Base-by-base conservation (phyloP, 805 yeast species). In the Ogataea neopini region DNA sequence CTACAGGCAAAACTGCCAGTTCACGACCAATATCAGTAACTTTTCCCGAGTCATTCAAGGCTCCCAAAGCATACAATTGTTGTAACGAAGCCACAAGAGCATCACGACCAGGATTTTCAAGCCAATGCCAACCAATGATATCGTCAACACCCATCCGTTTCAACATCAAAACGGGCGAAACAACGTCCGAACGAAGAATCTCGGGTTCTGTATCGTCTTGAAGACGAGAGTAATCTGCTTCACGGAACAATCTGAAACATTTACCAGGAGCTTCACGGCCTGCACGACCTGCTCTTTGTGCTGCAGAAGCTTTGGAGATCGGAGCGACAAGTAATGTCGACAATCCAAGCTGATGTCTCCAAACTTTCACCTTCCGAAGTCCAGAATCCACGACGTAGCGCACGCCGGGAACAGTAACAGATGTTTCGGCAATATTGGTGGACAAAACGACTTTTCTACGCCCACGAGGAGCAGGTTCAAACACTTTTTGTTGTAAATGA, bases 211-310 rank as follows among this genome's bases (percentile, higher is more conserved):
- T 92, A 61, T 89, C 94, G 40, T 74, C 70, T 0, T 86, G 83
- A 45, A 94, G 70, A 52, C 76, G 76, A 3, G 66, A 49, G 58
- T 79, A 92, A 48, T 87, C 84, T 1, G 70, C 63, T 57, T 92
- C 98, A 41, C 87, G 82, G 64, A 85, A 94, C 30, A 94, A 69
- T 49, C 98, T 71, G 67, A 75, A 94, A 37, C 94, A 88, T 64
- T 92, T 92, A 36, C 99, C 99, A 25, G 86, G 80, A 14, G 82
- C 77, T 69, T 94, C 98, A 80, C 99, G 88, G 52, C 99, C 99
- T n/a, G 99, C 98, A 75, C 99, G 87, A 65, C 99, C 99, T 39
- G 91, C 83, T 68, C 99, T 75, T 71, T 94, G 99, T 29, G 87
- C 80, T 0, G 98, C 99, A 33, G 96, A 86, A 0, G 98, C 96